A percentile compares a stretch with the other conserved stretches of the same genome.
These are phyloP conservation scores for Salix purpurea DNA, from an alignment of 345 rosid species.

Conservation along the genomic window DNA sequence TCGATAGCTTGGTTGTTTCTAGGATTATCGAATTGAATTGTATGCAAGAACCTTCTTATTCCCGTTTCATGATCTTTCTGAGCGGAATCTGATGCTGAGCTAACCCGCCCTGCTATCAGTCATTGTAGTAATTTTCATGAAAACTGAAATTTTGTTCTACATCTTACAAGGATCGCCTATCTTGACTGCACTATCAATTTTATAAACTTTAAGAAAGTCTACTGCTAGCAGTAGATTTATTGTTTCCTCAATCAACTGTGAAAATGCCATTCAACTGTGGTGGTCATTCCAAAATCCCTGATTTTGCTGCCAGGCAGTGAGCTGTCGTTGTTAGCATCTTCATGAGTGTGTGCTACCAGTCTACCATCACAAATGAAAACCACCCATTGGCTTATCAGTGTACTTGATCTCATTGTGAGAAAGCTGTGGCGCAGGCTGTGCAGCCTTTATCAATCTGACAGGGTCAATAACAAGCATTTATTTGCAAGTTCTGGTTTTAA, in stretches of 20 bases:
- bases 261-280: background rate
- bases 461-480: no score
- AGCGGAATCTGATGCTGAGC: no score
- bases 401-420: background rate
- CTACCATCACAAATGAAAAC: no score
- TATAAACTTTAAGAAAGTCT: background rate
- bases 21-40: background rate
- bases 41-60: background rate
- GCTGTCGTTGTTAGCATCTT: background rate
- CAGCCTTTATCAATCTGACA: background rate
- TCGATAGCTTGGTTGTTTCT: background rate
- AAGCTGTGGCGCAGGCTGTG: background rate
- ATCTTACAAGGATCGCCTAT: no score
- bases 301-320: no score
- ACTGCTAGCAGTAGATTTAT: background rate
- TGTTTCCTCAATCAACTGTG: background rate
- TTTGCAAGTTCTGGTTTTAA: no score
- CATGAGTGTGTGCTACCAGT: background rate
- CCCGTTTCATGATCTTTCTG: background rate
- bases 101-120: no score
- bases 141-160: no score
- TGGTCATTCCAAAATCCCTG: no score
- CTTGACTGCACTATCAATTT: background rate
- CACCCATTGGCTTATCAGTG: no score
- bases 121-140: background rate